Conservation (phyloP, 805 yeast genomes). For the Saccharomycopsis babjevae region DNA sequence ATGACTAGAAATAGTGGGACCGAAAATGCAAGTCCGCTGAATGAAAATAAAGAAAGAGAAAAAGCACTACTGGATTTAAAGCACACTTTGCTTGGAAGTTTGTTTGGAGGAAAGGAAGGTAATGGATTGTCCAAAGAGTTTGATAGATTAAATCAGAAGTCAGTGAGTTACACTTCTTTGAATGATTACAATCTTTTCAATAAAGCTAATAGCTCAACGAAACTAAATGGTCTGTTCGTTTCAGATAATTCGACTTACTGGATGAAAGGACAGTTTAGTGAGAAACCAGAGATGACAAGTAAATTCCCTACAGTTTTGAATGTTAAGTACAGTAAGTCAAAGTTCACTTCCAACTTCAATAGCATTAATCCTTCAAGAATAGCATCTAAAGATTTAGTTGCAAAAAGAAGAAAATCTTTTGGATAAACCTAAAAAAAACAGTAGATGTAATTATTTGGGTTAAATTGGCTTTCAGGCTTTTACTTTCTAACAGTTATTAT, state of each 20-base stretch:
- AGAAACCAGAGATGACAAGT: slow-evolving; percentile 5
- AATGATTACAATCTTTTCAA: slow-evolving; percentile 1
- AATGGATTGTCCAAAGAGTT: background rate
- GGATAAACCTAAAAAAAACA: background rate
- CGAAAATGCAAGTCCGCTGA: background rate
- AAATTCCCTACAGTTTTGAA: slow-evolving; percentile 2
- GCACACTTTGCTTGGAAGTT: background rate
- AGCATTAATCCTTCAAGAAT: slow-evolving; percentile 17
- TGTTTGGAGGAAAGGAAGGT: background rate
- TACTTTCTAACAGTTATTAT: background rate
- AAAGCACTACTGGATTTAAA: background rate
- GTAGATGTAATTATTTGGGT: background rate
- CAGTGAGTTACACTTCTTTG: slow-evolving; percentile 6
- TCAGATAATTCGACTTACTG: background rate
- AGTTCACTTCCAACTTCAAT: slow-evolving; percentile 13
- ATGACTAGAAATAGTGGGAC: background rate
- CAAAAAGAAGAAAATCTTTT: background rate
- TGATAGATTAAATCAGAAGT: slow-evolving; percentile 1
- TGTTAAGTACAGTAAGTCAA: slow-evolving; percentile 10
- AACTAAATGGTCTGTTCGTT: background rate
- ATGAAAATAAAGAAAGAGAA: background rate
- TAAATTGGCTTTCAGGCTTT: background rate
- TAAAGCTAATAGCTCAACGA: background rate
- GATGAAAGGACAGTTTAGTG: slow-evolving; percentile 10
- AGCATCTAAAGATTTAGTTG: slow-evolving; percentile 5